These are phyloP conservation scores for Pseudocercospora macadamiae DNA, from an alignment of 2,329 filamentous ascomycete genomes.

Conservation along the genomic window DNA sequence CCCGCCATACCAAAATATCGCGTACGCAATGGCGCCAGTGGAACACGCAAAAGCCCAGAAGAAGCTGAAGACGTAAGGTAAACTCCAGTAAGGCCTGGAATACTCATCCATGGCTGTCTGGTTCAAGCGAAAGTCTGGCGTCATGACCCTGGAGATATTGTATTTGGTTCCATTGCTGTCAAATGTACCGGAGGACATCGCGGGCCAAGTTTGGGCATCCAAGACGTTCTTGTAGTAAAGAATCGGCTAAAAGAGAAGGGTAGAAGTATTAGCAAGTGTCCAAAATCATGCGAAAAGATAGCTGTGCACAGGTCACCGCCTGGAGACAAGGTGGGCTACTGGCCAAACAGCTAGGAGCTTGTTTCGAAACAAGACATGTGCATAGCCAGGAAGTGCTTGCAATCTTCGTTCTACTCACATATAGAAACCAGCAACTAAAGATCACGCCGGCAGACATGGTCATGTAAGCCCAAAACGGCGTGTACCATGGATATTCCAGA, in stretches of 20 bases:
- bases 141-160: conserved; percentile 78
- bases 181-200: conserved; percentile 66
- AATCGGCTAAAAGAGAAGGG: no score
- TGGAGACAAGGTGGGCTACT: no score
- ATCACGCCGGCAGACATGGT: conserved; percentile 66
- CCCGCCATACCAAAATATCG: conserved; percentile 35
- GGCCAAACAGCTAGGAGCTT: no score
- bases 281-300: no score
- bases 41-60: conserved; percentile 42
- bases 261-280: no score
- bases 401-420: no score
- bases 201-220: conserved; percentile 69
- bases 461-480: conserved; percentile 19
- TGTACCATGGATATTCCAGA: conserved; percentile 16
- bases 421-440: conserved; percentile 41
- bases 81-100: conserved; percentile 32
- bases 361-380: no score
- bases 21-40: conserved; percentile 37
- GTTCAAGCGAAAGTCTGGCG: conserved; percentile 58
- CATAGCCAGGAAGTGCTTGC: no score
- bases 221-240: conserved; percentile 79
- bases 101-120: conserved; percentile 25
- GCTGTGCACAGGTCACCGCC: no score
- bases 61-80: conserved; percentile 36
- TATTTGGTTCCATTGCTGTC: conserved; percentile 82